Evolutionary conservation across 768 basidiomycete genomes (phyloP), one percentile per base, ranked within the genome.

Genomic region (Phylloporus sp.): DNA sequence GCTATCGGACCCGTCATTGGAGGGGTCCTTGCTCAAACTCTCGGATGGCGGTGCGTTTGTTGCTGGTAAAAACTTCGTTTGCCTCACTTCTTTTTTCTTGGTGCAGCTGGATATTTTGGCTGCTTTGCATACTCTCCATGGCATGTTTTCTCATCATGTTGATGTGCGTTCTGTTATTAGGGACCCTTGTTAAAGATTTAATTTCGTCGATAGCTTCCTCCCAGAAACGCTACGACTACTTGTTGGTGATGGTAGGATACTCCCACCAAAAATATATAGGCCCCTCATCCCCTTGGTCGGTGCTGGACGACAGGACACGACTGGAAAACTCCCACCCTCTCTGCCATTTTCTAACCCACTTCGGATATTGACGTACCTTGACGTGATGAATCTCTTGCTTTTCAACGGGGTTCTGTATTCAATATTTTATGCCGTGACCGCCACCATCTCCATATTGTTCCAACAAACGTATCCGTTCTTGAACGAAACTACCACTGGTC

Each of bases 31-130:
- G 72, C 84, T 6, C 75, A 79, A 44, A 68, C 69, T 10, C 62
- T 86, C 2, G 85, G 86, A 13, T 88, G 86, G 85, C 78, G 82
- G 82, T 81, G 41, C 47, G 65, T 55, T 13, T 11, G 31, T 47
- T n/a, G 3, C 22, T 2, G n/a, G 20, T 27, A 22, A 23, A 42
- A 42, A 50, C 34, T n/a, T 31, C 11, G 12, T 10, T 29, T 43
- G 4, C n/a, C 26, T 49, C 27, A 47, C 6, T 9, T 22, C 15
- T 8, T n/a, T 28, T 26, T 10, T 3, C 23, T 43, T 4, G 18
- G 26, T n/a, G 28, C 27, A 61, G 59, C 7, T 61, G 59, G 57
- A 62, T 61, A 53, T 61, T 62, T 27, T 61, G 60, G 60, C 26
- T 59, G 10, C 50, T 61, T 34, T 55, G 56, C 43, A 61, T 60